phyloP scores from a whole-genome alignment of 2,329 filamentous ascomycete species.

The Sclerotinia spermophila region DNA sequence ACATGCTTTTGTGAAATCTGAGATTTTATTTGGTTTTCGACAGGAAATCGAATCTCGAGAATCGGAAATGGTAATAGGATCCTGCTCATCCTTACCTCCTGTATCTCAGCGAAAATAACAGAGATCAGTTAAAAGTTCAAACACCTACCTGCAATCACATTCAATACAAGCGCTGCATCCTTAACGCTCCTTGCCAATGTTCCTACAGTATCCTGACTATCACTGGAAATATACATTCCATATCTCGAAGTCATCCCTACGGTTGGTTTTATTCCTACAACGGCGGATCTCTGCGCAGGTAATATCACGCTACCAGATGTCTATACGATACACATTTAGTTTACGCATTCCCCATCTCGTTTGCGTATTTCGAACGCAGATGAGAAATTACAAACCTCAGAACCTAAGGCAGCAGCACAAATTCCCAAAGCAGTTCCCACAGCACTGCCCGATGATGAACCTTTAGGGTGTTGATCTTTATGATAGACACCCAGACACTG shows the following conservation, averaged over 20 bases:
- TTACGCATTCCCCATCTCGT: slow-evolving; percentile 7
- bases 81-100: slow-evolving; percentile 3
- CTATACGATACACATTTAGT: slow-evolving; percentile 13
- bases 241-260: slow-evolving; percentile 58
- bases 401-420: slow-evolving; percentile 44
- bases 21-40: neutral
- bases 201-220: slow-evolving; percentile 62
- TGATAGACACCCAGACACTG: slow-evolving; percentile 56
- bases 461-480: slow-evolving; percentile 14
- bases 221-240: slow-evolving; percentile 60
- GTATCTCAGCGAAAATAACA: neutral
- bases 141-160: slow-evolving; percentile 54
- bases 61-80: slow-evolving; percentile 3
- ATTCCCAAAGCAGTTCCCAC: slow-evolving; percentile 17
- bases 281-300: slow-evolving; percentile 51
- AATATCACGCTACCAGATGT: slow-evolving; percentile 58
- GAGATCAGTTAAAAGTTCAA: too few relatives aligned
- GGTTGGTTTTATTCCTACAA: slow-evolving; percentile 65
- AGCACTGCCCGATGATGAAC: slow-evolving; percentile 20
- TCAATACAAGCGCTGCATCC: slow-evolving; percentile 60
- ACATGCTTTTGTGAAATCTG: neutral
- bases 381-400: slow-evolving; percentile 44
- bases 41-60: neutral
- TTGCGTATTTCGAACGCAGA: neutral
- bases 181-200: slow-evolving; percentile 46